Evolutionary conservation across 1,284 basidiomycete genomes (phyloP), one percentile per base, ranked within the genome.

Genomic region (Sporisorium exsertum): DNA sequence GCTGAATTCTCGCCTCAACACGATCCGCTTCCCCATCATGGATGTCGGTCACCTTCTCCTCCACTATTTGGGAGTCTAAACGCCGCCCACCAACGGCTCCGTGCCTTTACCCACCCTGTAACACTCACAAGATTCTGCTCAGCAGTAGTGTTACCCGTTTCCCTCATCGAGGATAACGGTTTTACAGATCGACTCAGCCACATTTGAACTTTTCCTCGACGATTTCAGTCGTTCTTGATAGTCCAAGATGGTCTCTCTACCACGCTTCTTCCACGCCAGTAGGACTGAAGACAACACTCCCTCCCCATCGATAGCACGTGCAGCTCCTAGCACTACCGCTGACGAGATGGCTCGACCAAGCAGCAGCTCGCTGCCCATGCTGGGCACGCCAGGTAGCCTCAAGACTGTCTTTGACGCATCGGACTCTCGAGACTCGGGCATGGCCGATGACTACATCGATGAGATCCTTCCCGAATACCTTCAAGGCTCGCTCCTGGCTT

Each of bases 11-110:
- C 45, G 47, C 40, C 22, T 58, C 40, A 26, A 51, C 18, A 52
- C 58, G 51, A 55, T 46, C 64, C 59, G 59, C 69, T 58, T 66
- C 64, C 63, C 60, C 63, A 72, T 61, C 64, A 72, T 72, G 69
- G 69, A 72, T 63, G 69, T 53, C 69, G 69, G 69, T 63, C 64
- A 65, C 52, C 47, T 56, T 45, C 56, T 63, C 52, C 58, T 59
- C 49, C 58, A 55, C 52, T 45, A 29, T 56, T 22, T 46, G 59
- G 58, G 56, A 66, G 69, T 56, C 35, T 72, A 72, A 66, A 47
- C 64, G 56, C 64, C 62, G 50, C 45, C 47, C 26, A 13, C 18
- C 42, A 52, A 50, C 55, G 60, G 49, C 51, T 37, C 46, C 37
- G 22, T 51, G 46, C 63, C 33, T 50, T 7, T 16, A 47, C 18